Evolutionary conservation across 2,329 filamentous ascomycete genomes (phyloP).

Genomic region (Stemphylium beticola): DNA sequence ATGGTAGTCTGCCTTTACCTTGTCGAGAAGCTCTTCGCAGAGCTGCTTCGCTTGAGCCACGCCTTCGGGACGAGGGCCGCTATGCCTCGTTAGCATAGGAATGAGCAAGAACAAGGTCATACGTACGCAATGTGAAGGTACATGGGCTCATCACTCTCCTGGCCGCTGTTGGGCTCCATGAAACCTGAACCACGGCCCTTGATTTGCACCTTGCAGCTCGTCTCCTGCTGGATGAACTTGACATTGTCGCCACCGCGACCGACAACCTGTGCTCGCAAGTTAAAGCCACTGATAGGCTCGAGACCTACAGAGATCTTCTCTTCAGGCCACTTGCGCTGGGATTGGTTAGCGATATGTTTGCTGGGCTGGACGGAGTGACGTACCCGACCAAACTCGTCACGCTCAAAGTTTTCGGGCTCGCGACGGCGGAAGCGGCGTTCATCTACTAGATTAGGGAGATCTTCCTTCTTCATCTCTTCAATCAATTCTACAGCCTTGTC

Average conservation of each 20-base stretch:
- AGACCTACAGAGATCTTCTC: conserved; percentile 91
- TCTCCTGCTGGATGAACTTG: conserved; percentile 97
- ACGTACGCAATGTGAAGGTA: conserved; percentile 91
- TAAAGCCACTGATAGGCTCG: conserved; percentile 92
- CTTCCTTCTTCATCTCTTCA: conserved; percentile 93
- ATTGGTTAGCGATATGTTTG: conserved; percentile 29
- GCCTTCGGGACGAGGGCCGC: conserved; percentile 84
- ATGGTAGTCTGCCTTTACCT: conserved; percentile 89
- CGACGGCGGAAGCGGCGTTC: conserved; percentile 88
- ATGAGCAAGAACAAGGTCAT: conserved; percentile 1
- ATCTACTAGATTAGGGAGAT: conserved; percentile 92
- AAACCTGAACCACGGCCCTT: conserved; percentile 96
- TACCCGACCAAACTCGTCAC: conserved; percentile 90
- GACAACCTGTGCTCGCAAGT: conserved; percentile 93
- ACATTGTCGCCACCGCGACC: conserved; percentile 94
- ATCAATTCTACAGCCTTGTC: conserved; percentile 88
- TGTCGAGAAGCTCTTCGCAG: conserved; percentile 84
- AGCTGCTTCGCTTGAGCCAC: conserved; percentile 87
- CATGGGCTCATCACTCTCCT: conserved; percentile 94
- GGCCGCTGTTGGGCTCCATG: conserved; percentile 84
- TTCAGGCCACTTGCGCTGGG: conserved; percentile 96
- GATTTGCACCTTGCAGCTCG: conserved; percentile 94
- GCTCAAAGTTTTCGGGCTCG: conserved; percentile 80
- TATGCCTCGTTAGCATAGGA: conserved; percentile 47
- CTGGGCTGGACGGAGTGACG: conserved; percentile 28